Evolutionary conservation across 1,139 yeast genomes (phyloP).

Genomic region (Geotrichum aggregatum): DNA sequence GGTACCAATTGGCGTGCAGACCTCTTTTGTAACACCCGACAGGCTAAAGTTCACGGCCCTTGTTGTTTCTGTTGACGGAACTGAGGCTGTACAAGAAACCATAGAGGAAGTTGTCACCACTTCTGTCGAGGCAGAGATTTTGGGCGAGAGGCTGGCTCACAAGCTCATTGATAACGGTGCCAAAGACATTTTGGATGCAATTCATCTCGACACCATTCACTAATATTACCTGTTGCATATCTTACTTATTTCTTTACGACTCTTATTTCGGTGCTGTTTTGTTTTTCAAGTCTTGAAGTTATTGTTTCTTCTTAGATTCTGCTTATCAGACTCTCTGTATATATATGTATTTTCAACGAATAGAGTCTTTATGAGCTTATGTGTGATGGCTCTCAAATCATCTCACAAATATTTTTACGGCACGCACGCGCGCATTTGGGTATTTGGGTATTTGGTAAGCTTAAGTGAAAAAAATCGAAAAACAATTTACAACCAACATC

Average conservation of each 20-base stretch:
- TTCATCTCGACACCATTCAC: conserved; percentile 25
- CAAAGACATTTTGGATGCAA: conserved; percentile 64
- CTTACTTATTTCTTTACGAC: not conserved
- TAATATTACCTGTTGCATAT: conserved; percentile 9
- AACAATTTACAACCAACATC: not conserved
- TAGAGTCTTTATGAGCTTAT: no score
- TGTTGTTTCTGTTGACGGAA: conserved; percentile 84
- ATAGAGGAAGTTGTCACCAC: conserved; percentile 38
- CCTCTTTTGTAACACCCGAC: conserved; percentile 49
- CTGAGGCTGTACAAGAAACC: conserved; percentile 56
- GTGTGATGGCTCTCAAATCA: no score
- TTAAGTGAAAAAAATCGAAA: not conserved
- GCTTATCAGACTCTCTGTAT: not conserved
- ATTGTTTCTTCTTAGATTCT: not conserved
- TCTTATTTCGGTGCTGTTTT: not conserved
- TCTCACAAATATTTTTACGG: no score
- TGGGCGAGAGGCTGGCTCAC: conserved; percentile 70
- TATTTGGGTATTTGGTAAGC: not conserved
- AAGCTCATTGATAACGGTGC: conserved; percentile 73
- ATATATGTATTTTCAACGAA: not conserved
- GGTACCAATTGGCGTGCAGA: conserved; percentile 88
- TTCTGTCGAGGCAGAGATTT: conserved; percentile 60
- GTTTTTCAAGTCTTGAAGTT: not conserved
- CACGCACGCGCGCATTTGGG: no score
- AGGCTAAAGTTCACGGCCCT: conserved; percentile 54